Percentiles rank a stretch among this genome's conserved stretches.
phyloP scores from a whole-genome alignment of 225 moss, liverwort and hornwort genomes.

The Sphagnum tenellum region DNA sequence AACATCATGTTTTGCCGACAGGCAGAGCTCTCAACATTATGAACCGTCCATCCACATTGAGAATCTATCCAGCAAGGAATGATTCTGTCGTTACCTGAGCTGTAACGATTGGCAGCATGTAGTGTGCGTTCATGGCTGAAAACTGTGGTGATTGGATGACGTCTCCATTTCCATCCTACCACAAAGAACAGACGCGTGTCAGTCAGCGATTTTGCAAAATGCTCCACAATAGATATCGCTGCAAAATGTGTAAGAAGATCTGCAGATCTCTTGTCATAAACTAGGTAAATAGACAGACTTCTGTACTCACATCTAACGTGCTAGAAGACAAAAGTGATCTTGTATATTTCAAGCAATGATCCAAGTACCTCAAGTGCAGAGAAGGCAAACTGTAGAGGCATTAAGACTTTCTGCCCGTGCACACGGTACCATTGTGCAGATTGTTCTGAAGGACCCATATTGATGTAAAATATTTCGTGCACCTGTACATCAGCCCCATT shows the following conservation, averaged over 20 bases:
- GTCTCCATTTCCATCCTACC: constrained; percentile 43
- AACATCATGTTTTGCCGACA: not conserved
- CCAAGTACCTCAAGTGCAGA: constrained; percentile 56
- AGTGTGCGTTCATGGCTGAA: constrained; percentile 46
- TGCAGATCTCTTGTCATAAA: too few species aligned
- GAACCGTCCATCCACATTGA: too few species aligned
- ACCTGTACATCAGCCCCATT: constrained; percentile 29
- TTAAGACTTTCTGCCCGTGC: constrained; percentile 69
- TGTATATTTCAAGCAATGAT: not conserved
- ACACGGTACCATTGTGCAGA: constrained; percentile 87
- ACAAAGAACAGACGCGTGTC: too few species aligned
- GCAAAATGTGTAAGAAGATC: too few species aligned
- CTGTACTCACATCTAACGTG: too few species aligned
- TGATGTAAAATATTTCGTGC: constrained; percentile 65
- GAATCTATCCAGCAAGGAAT: too few species aligned
- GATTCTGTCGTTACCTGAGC: constrained; percentile 47
- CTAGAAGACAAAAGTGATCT: too few species aligned
- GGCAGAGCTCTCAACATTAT: not conserved
- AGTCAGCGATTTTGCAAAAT: too few species aligned
- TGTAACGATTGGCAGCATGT: constrained; percentile 76
- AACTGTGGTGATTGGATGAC: constrained; percentile 39
- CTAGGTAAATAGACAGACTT: too few species aligned
- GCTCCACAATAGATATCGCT: too few species aligned
- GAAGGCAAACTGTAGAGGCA: constrained; percentile 79
- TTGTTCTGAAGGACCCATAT: constrained; percentile 50